These are phyloP conservation scores for Talaromyces trachyspermus DNA, from an alignment of 495 filamentous ascomycete genomes.

Conservation along the genomic window DNA sequence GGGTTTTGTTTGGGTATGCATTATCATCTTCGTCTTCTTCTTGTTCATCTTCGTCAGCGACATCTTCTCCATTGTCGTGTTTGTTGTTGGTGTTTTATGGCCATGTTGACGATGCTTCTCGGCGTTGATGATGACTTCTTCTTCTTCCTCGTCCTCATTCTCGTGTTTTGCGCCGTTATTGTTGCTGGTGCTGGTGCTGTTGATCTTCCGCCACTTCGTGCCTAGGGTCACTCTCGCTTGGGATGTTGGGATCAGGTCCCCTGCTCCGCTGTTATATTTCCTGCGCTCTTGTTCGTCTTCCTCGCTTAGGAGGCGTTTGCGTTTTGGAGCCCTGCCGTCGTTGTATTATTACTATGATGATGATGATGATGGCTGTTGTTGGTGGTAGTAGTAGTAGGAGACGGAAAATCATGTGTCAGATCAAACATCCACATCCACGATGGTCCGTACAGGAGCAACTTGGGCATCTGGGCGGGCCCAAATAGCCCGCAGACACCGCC, in stretches of 20 bases:
- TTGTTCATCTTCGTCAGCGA: conserved; percentile 28
- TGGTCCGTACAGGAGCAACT: conserved; percentile 80
- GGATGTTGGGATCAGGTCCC: conserved; percentile 51
- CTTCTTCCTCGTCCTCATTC: too few relatives aligned
- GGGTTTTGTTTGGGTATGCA: too few relatives aligned
- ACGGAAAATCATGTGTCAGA: conserved; percentile 60
- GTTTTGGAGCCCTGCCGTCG: conserved; percentile 25
- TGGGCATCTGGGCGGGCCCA: conserved; percentile 46
- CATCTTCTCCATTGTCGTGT: too few relatives aligned
- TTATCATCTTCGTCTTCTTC: conserved; percentile 11
- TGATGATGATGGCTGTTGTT: too few relatives aligned
- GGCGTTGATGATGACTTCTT: too few relatives aligned
- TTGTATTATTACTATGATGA: too few relatives aligned
- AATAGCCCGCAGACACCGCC: conserved; percentile 78
- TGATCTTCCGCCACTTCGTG: conserved; percentile 47
- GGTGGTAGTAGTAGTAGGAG: conserved; percentile 21
- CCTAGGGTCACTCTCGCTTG: conserved; percentile 50
- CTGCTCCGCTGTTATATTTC: conserved; percentile 49
- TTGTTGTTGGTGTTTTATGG: too few relatives aligned
- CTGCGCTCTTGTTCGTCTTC: conserved; percentile 28
- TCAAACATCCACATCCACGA: conserved; percentile 94
- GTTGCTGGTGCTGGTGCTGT: conserved; percentile 26
- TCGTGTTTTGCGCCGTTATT: too few relatives aligned
- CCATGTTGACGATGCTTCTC: conserved; percentile 39
- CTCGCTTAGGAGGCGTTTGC: conserved; percentile 35